Conservation (phyloP, 768 basidiomycete genomes). For the Leucosporidium yakuticum region DNA sequence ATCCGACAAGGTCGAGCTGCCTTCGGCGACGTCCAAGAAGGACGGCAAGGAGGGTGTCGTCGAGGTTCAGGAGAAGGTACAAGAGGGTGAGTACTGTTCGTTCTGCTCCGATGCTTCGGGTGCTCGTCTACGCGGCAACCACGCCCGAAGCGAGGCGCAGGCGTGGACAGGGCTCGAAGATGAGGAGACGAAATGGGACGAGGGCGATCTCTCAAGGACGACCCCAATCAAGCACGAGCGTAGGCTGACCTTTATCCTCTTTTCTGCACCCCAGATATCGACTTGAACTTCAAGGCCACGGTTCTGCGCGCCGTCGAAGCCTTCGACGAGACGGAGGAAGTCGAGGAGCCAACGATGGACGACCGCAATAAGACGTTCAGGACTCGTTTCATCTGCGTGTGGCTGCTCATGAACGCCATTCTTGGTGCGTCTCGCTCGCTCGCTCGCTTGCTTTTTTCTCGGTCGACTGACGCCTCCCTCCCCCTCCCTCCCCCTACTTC, state of each 20-base stretch:
- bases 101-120: too few relatives aligned
- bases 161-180: too few relatives aligned
- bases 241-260: conserved; percentile 15
- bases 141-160: not conserved
- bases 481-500: too few relatives aligned
- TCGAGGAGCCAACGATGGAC: conserved; percentile 77
- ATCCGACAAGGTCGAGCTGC: conserved; percentile 87
- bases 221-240: not conserved
- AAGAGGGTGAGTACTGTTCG: conserved; percentile 46
- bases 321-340: conserved; percentile 57
- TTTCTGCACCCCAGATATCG: conserved; percentile 58
- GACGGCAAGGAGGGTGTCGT: conserved; percentile 67
- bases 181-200: too few relatives aligned
- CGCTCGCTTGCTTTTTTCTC: too few relatives aligned
- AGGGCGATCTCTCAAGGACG: too few relatives aligned
- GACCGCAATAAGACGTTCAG: conserved; percentile 90
- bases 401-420: conserved; percentile 68
- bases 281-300: conserved; percentile 83
- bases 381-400: conserved; percentile 72
- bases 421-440: conserved; percentile 1
- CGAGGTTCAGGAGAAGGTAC: conserved; percentile 72
- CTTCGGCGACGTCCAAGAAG: conserved; percentile 75
- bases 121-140: too few relatives aligned
- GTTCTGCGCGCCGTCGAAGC: conserved; percentile 76
- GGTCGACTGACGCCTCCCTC: not conserved